Evolutionary conservation across 1,284 basidiomycete genomes (phyloP).

Genomic region (Termitomyces sp.): DNA sequence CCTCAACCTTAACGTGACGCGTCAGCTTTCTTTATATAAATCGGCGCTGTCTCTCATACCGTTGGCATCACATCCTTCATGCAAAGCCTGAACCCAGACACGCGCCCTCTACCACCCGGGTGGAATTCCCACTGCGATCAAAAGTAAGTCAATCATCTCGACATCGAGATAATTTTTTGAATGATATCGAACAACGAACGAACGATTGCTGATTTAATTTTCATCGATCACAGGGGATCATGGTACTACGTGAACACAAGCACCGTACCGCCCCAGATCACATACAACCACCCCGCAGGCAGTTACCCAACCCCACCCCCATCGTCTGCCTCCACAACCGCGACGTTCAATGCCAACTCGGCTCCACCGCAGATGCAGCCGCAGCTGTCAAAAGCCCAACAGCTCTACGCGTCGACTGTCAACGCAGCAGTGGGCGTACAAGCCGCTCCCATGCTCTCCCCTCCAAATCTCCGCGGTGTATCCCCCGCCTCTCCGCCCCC

Average conservation of each 20-base stretch:
- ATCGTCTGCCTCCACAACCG: neutral
- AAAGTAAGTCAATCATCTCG: slow-evolving; percentile 22
- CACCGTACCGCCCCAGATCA: slow-evolving; percentile 25
- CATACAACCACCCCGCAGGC: slow-evolving; percentile 28
- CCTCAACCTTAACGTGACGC: too few relatives aligned
- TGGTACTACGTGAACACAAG: slow-evolving; percentile 28
- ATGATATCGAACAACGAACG: neutral
- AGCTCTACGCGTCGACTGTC: neutral
- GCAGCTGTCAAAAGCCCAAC: neutral
- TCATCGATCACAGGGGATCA: slow-evolving; percentile 6
- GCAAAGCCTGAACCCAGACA: slow-evolving; percentile 16
- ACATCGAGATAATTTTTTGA: neutral
- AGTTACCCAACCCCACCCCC: too few relatives aligned
- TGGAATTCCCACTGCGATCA: slow-evolving; percentile 32
- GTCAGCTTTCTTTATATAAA: too few relatives aligned
- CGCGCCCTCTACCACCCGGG: slow-evolving; percentile 29
- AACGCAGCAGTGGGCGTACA: neutral
- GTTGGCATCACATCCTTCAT: too few relatives aligned
- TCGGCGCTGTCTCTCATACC: too few relatives aligned
- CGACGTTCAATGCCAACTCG: neutral
- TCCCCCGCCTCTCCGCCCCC: neutral
- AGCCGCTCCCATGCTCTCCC: neutral
- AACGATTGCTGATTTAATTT: neutral
- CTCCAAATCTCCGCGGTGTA: neutral
- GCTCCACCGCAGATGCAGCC: neutral